A percentile compares a stretch with the other conserved stretches of the same genome.
phyloP scores from a whole-genome alignment of 2,329 filamentous ascomycete species.

The Plenodomus biglobosus region DNA sequence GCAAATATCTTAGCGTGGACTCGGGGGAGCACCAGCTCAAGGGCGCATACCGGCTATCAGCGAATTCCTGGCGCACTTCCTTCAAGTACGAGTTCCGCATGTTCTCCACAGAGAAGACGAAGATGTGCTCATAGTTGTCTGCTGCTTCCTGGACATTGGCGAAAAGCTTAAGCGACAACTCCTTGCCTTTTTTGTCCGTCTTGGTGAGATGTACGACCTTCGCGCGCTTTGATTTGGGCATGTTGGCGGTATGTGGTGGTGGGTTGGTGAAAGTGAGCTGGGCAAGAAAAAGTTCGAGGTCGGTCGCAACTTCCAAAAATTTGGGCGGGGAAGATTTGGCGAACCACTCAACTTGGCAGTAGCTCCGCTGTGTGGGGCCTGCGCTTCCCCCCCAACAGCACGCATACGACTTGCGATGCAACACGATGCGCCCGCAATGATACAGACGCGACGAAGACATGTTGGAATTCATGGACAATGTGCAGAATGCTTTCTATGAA shows the following conservation, averaged over 20 bases:
- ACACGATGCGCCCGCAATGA: conserved; percentile 20
- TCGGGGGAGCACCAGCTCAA: neutral
- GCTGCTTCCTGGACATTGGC: conserved; percentile 82
- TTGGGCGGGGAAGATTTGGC: conserved; percentile 37
- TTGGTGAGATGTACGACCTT: conserved; percentile 88
- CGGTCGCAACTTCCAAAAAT: conserved; percentile 21
- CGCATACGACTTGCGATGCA: conserved; percentile 1
- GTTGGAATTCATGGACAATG: conserved; percentile 97
- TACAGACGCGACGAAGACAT: conserved; percentile 55
- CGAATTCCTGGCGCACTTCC: conserved; percentile 80
- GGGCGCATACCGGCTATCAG: conserved; percentile 72
- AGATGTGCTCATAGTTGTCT: conserved; percentile 84
- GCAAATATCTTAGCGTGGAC: conserved; percentile 16
- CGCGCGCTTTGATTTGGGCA: conserved; percentile 96
- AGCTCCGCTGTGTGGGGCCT: conserved; percentile 11
- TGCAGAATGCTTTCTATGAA: conserved; percentile 86
- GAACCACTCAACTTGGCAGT: conserved; percentile 32
- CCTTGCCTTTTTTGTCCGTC: conserved; percentile 92
- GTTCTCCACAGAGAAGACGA: conserved; percentile 92
- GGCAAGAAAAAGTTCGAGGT: conserved; percentile 30
- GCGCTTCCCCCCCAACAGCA: conserved; percentile 6
- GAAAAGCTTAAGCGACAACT: conserved; percentile 83
- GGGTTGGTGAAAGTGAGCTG: conserved; percentile 14
- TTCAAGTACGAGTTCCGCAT: conserved; percentile 98
- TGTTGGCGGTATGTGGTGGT: conserved; percentile 49